Evolutionary conservation across 352 stramenopile species (phyloP), one percentile per base, ranked within the genome.

Genomic region (Pythium brassicae): DNA sequence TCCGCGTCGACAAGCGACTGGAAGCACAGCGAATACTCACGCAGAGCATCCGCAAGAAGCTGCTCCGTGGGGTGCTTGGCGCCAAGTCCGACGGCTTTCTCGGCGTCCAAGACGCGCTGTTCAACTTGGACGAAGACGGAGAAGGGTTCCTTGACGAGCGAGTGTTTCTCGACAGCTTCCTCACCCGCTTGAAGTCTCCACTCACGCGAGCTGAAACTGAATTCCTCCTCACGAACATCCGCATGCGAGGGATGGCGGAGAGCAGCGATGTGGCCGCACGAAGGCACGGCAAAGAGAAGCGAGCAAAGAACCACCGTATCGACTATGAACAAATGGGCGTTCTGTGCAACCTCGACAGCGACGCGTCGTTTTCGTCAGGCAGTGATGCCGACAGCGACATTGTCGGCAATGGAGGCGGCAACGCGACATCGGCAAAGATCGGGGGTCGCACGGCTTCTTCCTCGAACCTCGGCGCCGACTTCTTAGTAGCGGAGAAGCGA

Each of bases 301-400:
- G 57, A 58, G 52, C 60, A 34, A 54, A 14, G 50, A 19, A 26
- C 27, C 42, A 57, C n/a, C 39, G 64, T 2, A 60, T 89, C 23
- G 63, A 89, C 46, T 89, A 87, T 35, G 72, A 89, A 23, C 74
- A 84, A 43, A 53, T 89, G 39, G 67, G 57, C 2, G 60, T 55
- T 7, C 49, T 83, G 29, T 86, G 63, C 43, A 72, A 72, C 43
- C 40, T 89, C 11, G 65, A 85, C 39, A 86, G 76, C 42, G 78
- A 89, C 42, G 74, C 70, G 7, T 84, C 76, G 0, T 44, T 70
- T 2, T 78, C 68, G 12, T 66, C 60, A 0, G 72, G 72, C 2
- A 58, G 51, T 7, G 54, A 56, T 35, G 25, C 14, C 19, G n/a
- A 23, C 10, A 37, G 29, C 19, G 19, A 40, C 17, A 26, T 14